phyloP scores from a whole-genome alignment of 2,329 filamentous ascomycete species.

The Arthroderma sp. region DNA sequence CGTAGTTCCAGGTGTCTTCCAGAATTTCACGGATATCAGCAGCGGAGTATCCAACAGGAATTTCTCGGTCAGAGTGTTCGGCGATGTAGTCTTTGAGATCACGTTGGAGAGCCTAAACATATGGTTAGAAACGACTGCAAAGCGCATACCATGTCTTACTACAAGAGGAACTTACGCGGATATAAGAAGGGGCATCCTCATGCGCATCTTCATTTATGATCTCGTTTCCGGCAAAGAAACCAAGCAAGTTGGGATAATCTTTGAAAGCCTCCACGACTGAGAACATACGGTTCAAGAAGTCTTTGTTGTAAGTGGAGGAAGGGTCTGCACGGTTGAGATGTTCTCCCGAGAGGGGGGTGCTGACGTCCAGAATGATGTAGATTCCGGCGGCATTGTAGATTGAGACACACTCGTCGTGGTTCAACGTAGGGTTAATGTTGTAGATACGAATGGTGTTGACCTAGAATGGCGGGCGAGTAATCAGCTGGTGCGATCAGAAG shows the following conservation, averaged over 20 bases:
- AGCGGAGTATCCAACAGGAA: conserved; percentile 56
- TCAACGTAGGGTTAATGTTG: conserved; percentile 46
- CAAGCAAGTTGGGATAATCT: conserved; percentile 50
- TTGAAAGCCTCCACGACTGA: conserved; percentile 55
- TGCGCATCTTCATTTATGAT: conserved; percentile 51
- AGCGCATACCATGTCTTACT: neutral
- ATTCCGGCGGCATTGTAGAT: conserved; percentile 56
- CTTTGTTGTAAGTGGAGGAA: conserved; percentile 40
- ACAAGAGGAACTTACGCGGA: conserved; percentile 31
- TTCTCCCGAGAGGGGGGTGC: conserved; percentile 44
- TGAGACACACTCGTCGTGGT: conserved; percentile 49
- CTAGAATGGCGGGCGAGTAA: conserved; percentile 14
- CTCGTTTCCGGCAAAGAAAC: conserved; percentile 56
- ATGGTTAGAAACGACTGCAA: conserved; percentile 12
- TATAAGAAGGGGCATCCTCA: conserved; percentile 43
- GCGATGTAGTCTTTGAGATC: conserved; percentile 57
- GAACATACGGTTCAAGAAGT: conserved; percentile 47
- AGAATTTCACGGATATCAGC: conserved; percentile 51
- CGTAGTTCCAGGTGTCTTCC: conserved; percentile 47
- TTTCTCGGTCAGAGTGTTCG: conserved; percentile 42
- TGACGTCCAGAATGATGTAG: conserved; percentile 54
- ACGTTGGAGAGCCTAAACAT: conserved; percentile 44
- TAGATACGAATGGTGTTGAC: conserved; percentile 54
- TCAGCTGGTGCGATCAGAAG: neutral
- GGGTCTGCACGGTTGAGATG: conserved; percentile 45